Base-by-base conservation (phyloP, 805 yeast species). In the Pichia scutulata region DNA sequence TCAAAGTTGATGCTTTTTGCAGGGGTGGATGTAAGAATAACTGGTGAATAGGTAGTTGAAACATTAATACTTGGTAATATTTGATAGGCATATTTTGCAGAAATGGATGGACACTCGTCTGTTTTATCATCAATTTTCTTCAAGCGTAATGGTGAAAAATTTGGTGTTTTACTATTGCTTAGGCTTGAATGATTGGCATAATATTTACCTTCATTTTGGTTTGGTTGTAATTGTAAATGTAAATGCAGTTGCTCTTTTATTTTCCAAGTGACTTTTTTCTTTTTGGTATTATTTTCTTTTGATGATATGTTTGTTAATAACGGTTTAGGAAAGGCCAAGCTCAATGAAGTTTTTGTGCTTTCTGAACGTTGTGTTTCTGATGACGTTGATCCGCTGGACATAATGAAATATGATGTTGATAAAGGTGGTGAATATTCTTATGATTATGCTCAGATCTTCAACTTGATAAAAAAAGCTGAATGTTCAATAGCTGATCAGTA, bases 261-360 rank as follows among this genome's bases (percentile, higher is more conserved):
- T 7, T 47, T 36, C 52, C 52, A 50, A 13, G 41, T 22, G 8
- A 50, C 43, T 40, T 46, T 50, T 14, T 50, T 50, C 23, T 47
- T 46, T 24, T 40, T 44, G 1, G 8, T n/a, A 19, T 30, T 25
- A 14, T 40, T 44, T 2, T 28, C 39, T 46, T 41, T 41, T 23
- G 36, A 25, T 10, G 30, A 8, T 28, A n/a, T 6, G 19, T n/a
- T 30, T 43, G 36, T 16, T 4, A 19, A 7, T 33, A 19, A 33
- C n/a, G 37, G 37, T 33, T 33, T 33, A 16, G 18, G 8, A 12
- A 33, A 33, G 19, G 16, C n/a, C 19, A 33, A n/a, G 8, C 37
- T 33, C n/a, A 33, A 33, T n/a, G 37, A 33, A 33, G 37, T 33
- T n/a, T 33, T 33, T 7, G 37, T 33, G 10, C 19, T 33, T 33